Evolutionary conservation across 2,329 filamentous ascomycete species (phyloP).

Genomic region (Hymenoscyphus fructigenus): DNA sequence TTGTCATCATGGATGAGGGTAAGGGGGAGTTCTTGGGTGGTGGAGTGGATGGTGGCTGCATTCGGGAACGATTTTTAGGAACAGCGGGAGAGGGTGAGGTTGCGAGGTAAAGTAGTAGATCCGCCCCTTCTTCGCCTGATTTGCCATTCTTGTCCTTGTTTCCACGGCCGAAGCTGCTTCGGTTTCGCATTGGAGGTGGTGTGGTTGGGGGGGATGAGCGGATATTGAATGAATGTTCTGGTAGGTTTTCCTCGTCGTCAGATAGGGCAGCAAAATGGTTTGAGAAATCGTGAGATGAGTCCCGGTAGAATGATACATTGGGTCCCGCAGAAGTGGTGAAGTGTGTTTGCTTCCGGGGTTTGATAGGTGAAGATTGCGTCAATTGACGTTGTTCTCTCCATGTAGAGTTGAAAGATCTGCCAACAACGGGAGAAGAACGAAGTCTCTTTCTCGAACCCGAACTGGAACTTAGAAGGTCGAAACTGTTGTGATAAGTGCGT

Average conservation of each 20-base stretch:
- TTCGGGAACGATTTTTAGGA: constrained; percentile 50
- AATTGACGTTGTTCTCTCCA: constrained; percentile 79
- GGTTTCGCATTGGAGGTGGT: constrained; percentile 65
- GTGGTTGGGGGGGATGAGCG: constrained; percentile 83
- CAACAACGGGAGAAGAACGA: constrained; percentile 61
- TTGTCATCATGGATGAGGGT: constrained; percentile 87
- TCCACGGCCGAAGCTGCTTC: constrained; percentile 47
- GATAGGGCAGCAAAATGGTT: constrained; percentile 66
- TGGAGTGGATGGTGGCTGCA: constrained; percentile 74
- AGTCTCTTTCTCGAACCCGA: constrained; percentile 64
- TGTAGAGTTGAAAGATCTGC: constrained; percentile 56
- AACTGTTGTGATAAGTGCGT: constrained; percentile 59
- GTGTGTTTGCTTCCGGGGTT: constrained; percentile 70
- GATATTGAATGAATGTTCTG: constrained; percentile 71
- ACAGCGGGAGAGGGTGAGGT: constrained; percentile 87
- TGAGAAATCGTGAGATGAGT: constrained; percentile 50
- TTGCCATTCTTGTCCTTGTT: constrained; percentile 55
- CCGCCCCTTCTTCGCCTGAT: constrained; percentile 75
- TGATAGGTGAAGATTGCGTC: constrained; percentile 83
- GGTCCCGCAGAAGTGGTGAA: constrained; percentile 72
- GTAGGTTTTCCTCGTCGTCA: constrained; percentile 81
- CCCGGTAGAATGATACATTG: constrained; percentile 75
- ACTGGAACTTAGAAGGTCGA: constrained; percentile 53
- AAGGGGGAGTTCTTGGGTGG: constrained; percentile 69
- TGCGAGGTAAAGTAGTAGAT: constrained; percentile 79